Base-by-base conservation (phyloP, 1,139 yeast genomes). In the Debaryomyces sp. region DNA sequence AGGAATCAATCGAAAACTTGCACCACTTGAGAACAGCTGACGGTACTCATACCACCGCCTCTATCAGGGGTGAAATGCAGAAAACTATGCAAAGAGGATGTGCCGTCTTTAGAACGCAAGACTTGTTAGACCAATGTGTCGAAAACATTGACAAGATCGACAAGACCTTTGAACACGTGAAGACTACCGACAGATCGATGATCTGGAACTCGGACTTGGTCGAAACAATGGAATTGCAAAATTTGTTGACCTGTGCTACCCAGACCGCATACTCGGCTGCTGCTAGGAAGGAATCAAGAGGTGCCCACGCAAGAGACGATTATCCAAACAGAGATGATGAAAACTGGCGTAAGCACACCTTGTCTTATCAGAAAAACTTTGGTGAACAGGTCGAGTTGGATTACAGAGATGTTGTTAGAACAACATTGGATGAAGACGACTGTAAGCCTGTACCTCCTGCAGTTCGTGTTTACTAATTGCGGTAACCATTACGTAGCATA, bases 241-340 rank as follows among this genome's bases (percentile, higher is more conserved):
- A 94, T 85, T 82, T 94, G 80, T 80, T 94, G 68, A 92, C 99
- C 48, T 91, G 97, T 80, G 99, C 99, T 54, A 85, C 89, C 59
- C 99, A 94, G 79, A 92, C 98, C 48, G 98, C 98, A 42, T 77
- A 77, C 58, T 85, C 96, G 53, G 99, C 99, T 46, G 92, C 95
- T 54, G 96, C 91, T 50, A 89, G 99, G 82, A 87, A 78, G 66
- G 99, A 94, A 78, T 91, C 97, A 43, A 90, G 99, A 81, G 99
- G 99, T 78, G 99, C 99, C 47, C 99, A 94, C 67, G 98, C 99
- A 55, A 88, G 98, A 80, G 99, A 94, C 73, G 99, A 94, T 73
- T 92, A 73, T 78, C 97, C 96, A 64, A 86, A 85, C 54, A 90
- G 99, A 84, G 96, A 94, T 66, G 99, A 94, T 69, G 91, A 68